phyloP scores from a whole-genome alignment of 148 eudicot genomes.

The Fagopyrum esculentum region DNA sequence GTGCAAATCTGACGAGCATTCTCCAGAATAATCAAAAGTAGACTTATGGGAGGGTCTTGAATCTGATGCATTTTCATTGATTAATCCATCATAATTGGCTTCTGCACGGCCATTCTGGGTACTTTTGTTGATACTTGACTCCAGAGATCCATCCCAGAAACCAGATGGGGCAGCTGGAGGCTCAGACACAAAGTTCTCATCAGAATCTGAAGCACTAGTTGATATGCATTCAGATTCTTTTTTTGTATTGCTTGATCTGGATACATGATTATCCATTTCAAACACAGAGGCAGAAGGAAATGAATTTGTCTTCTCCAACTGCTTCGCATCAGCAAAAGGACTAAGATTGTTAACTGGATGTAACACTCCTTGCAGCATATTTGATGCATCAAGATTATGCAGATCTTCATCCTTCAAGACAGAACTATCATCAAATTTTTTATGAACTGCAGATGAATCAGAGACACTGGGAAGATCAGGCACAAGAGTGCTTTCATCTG shows the following conservation, averaged over 20 bases:
- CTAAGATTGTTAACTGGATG: constrained; percentile 23
- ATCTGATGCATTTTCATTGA: constrained; percentile 15
- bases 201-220: constrained; percentile 32
- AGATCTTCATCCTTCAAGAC: constrained; percentile 26
- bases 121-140: constrained; percentile 23
- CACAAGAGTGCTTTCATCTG: constrained; percentile 14
- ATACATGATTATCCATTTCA: constrained; percentile 16
- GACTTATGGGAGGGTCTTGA: constrained; percentile 22
- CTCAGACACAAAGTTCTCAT: constrained; percentile 33
- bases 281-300: constrained; percentile 14
- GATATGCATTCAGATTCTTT: constrained; percentile 21
- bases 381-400: constrained; percentile 22
- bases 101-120: constrained; percentile 22
- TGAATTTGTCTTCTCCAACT: constrained; percentile 18
- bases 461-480: constrained; percentile 11
- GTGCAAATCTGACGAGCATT: constrained; percentile 15
- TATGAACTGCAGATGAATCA: constrained; percentile 17
- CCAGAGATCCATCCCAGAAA: constrained; percentile 66
- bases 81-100: constrained; percentile 19
- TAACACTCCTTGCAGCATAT: background rate
- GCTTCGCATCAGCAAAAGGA: constrained; percentile 17
- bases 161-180: constrained; percentile 44
- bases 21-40: constrained; percentile 15
- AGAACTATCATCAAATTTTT: constrained; percentile 19
- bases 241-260: constrained; percentile 17